A percentile compares a stretch with the other conserved stretches of the same genome.
These are phyloP conservation scores for Musa itinerans DNA, from an alignment of 176 grass and related monocot species.

Conservation along the genomic window DNA sequence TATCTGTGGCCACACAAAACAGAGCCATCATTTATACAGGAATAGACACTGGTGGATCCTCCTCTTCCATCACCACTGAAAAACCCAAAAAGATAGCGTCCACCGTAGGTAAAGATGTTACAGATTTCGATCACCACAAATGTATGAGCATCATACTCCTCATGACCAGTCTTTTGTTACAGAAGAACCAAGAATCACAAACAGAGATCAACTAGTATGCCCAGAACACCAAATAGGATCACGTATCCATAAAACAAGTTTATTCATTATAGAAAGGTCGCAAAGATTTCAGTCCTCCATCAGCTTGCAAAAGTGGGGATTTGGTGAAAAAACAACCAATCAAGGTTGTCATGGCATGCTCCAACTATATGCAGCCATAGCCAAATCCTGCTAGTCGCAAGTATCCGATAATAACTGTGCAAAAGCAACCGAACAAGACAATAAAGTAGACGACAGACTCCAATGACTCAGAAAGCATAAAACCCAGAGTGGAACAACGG, in stretches of 20 bases:
- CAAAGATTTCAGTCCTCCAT: constrained; percentile 58
- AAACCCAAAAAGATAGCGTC: too few relatives aligned
- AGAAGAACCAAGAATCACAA: too few relatives aligned
- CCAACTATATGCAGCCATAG: constrained; percentile 25
- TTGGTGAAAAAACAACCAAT: constrained; percentile 70
- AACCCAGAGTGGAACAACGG: background rate
- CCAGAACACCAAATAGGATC: too few relatives aligned
- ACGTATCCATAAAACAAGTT: constrained; percentile 16
- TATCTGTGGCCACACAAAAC: too few relatives aligned
- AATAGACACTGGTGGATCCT: too few relatives aligned
- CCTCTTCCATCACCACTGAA: too few relatives aligned
- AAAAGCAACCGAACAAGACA: constrained; percentile 37
- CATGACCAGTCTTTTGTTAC: too few relatives aligned
- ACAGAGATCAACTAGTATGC: too few relatives aligned
- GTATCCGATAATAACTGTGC: constrained; percentile 43
- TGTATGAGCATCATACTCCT: too few relatives aligned
- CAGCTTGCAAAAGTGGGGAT: constrained; percentile 53
- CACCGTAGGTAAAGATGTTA: too few relatives aligned
- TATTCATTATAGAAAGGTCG: constrained; percentile 48
- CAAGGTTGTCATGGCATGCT: constrained; percentile 46
- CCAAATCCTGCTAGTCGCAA: constrained; percentile 41
- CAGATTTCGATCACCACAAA: too few relatives aligned
- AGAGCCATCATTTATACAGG: too few relatives aligned
- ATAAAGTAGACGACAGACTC: background rate
- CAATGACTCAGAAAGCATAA: constrained; percentile 28